Percentiles rank a stretch among this genome's conserved stretches.
Evolutionary conservation across 83 land plant species (phyloP).

Genomic region (Larix sibirica): DNA sequence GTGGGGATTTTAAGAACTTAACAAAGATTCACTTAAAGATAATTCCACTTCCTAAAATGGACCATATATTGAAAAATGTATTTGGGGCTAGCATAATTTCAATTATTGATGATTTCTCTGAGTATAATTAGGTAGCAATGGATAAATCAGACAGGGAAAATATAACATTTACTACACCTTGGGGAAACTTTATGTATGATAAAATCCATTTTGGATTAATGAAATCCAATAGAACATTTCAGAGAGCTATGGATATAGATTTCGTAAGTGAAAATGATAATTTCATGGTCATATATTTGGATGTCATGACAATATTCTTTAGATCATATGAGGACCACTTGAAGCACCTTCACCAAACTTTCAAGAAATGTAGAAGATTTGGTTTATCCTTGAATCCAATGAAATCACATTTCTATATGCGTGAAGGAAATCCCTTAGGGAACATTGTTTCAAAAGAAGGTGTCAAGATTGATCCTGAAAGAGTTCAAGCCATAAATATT

Average conservation of each 20-base stretch:
- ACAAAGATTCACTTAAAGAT: background rate
- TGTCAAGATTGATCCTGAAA: no score
- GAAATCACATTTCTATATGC: no score
- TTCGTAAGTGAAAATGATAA: background rate
- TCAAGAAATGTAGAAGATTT: no score
- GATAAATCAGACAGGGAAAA: background rate
- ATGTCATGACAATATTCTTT: background rate
- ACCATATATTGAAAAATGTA: background rate
- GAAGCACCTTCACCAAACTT: no score
- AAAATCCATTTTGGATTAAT: background rate
- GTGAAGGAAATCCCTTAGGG: no score
- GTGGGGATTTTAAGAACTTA: background rate
- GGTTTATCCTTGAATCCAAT: no score
- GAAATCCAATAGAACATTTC: background rate
- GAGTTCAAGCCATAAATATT: no score
- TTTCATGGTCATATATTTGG: background rate
- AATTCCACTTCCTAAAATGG: background rate
- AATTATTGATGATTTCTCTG: background rate
- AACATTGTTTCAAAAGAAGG: no score
- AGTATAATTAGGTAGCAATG: background rate
- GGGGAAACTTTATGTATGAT: background rate
- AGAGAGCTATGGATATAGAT: background rate
- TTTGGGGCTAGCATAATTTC: background rate
- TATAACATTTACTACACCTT: background rate
- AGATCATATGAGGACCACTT: background rate